Evolutionary conservation across 495 filamentous ascomycete genomes (phyloP), one percentile per base, ranked within the genome.

Genomic region (Trichoderma orchidacearum): DNA sequence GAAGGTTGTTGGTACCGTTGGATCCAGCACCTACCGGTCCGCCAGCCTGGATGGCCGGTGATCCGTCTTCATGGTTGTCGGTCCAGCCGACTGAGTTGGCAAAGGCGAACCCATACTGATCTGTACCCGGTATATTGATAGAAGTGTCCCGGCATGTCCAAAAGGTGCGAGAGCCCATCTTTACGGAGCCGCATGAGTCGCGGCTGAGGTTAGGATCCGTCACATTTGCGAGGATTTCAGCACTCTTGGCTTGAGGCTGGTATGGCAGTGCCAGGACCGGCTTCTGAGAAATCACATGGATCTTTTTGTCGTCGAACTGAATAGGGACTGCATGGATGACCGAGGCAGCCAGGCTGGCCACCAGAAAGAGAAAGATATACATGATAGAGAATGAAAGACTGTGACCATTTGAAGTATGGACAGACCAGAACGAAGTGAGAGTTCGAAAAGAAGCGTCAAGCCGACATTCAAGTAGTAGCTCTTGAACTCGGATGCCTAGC

Each of bases 81-180:
- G 64, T 63, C 63, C 65, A 66, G 45, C 63, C 65, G 12, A 62
- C 65, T 11, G 65, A 61, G 32, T 60, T 64, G n/a, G 64, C 51
- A 25, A 58, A 65, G 12, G 66, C 15, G 1, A 56, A 61, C 25
- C 61, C 32, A 34, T 50, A 58, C 1, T 62, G 64, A 1, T 34
- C 34, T 13, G 65, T 62, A 28, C 56, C 55, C 7, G 52, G 55
- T 51, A 55, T 51, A 36, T 58, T 62, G 36, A 58, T 57, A 30
- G 67, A 56, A 1, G 66, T 61, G 51, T 68, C 67, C 32, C 67
- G 58, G 27, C 65, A 69, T 5, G 60, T 64, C 65, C 65, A 69
- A 25, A 69, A 51, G 5, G 53, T 56, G 28, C 65, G 66, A 31
- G 56, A 29, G 15, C 62, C 65, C 18, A 69, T 58, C 23, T 58